Percentiles rank a stretch among this genome's conserved stretches.
Conservation (phyloP, 345 rosid genomes). For the Rhodamnia rubescens region DNA sequence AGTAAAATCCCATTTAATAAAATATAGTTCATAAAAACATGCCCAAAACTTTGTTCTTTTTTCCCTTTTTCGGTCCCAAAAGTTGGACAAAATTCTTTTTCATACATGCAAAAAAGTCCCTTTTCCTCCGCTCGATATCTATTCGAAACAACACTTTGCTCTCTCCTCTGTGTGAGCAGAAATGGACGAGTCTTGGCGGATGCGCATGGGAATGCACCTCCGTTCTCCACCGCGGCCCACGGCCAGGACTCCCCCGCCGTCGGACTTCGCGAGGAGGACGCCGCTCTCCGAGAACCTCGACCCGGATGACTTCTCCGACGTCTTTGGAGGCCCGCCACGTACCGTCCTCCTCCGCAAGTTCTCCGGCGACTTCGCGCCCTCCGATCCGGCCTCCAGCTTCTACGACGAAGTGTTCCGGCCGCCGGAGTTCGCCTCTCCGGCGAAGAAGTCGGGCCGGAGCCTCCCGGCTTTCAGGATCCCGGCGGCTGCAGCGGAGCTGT, state of each 20-base stretch:
- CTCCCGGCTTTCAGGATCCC: slow-evolving; percentile 70
- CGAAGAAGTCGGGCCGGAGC: slow-evolving; percentile 32
- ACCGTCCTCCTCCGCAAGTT: slow-evolving; percentile 47
- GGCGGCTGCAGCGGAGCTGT: slow-evolving; percentile 29
- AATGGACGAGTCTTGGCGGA: slow-evolving; percentile 88
- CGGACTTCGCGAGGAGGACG: background rate
- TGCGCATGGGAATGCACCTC: slow-evolving; percentile 51
- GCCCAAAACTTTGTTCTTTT: background rate
- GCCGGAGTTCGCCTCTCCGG: slow-evolving; percentile 16
- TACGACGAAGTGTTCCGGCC: slow-evolving; percentile 66
- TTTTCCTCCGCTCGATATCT: background rate
- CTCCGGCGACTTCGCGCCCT: slow-evolving; percentile 40
- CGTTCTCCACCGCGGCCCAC: slow-evolving; percentile 37
- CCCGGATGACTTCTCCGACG: slow-evolving; percentile 71
- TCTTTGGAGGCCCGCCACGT: slow-evolving; percentile 88
- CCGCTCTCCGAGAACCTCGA: slow-evolving; percentile 7
- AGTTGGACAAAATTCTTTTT: background rate
- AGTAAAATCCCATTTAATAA: background rate
- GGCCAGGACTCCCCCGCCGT: slow-evolving; percentile 3
- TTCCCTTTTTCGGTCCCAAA: background rate
- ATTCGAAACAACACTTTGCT: background rate
- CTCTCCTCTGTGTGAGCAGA: background rate
- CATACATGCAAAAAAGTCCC: background rate
- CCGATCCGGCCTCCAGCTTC: slow-evolving; percentile 15
- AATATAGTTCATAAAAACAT: background rate